Conservation (phyloP, 257 asterid genomes). For the Henckelia pumila region DNA sequence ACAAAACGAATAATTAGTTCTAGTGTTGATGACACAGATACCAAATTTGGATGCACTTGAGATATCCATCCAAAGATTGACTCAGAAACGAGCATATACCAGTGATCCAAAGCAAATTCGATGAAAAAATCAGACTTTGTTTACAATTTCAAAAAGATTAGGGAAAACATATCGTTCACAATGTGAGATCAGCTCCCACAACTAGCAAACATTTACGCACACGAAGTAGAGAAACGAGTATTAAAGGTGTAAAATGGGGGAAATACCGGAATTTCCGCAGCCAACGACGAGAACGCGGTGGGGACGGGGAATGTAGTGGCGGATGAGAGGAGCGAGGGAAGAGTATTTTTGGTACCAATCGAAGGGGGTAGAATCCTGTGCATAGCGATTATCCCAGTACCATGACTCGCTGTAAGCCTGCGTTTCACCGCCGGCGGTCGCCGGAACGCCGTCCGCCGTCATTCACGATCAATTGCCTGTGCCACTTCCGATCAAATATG, state of each 20-base stretch:
- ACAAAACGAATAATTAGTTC: too few species aligned
- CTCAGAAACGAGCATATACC: neutral
- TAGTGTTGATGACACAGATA: too few species aligned
- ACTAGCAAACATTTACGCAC: neutral
- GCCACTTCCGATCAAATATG: too few species aligned
- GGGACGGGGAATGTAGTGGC: constrained; percentile 48
- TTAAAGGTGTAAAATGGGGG: neutral
- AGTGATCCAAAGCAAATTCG: neutral
- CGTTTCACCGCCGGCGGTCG: constrained; percentile 25
- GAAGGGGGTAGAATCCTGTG: constrained; percentile 49
- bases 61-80: neutral
- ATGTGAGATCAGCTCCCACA: neutral
- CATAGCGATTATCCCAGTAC: constrained; percentile 81
- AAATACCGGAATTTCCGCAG: constrained; percentile 68
- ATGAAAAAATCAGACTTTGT: neutral
- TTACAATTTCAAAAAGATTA: neutral
- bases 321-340: constrained; percentile 39
- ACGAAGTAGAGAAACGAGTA: neutral
- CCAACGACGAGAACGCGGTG: constrained; percentile 65
- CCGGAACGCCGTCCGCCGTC: constrained; percentile 35
- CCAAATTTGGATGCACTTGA: neutral
- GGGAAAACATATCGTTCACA: neutral
- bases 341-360: constrained; percentile 83
- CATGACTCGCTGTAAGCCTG: constrained; percentile 74
- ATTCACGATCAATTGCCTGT: constrained; percentile 1